Evolutionary conservation across 352 stramenopile genomes (phyloP), one percentile per base, ranked within the genome.

Genomic region (Globisporangium paddicum): DNA sequence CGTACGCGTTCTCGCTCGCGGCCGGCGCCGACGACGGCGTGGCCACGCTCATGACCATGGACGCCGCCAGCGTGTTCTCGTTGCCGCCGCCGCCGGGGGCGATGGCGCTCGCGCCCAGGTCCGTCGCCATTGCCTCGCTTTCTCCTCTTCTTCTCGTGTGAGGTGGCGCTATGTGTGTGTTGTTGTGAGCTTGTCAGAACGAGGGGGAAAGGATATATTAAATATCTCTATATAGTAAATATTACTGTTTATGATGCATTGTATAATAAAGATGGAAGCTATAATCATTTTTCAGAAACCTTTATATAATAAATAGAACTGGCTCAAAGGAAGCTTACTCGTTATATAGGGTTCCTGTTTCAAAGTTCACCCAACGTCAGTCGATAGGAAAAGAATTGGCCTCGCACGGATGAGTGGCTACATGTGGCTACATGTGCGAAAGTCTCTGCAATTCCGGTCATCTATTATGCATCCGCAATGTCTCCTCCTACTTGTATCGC

Each of bases 1-100:
- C 86, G 72, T 95, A 95, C 53, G 84, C 82, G 55, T 95, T 95
- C 69, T 95, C 86, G 18, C 66, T 60, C 47, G 69, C 60, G 0
- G 63, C 63, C 56, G 68, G 61, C 35, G 66, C 69, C 47, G 67
- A 68, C 52, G 51, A 67, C 30, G 54, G 46, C 30, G 54, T 52
- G 2, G 54, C 47, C 18, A 58, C 48, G 1, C 48, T 38, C 44
- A 61, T 49, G 14, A 48, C 42, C 47, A 49, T 52, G 9, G 58
- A 55, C 47, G 50, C 50, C n/a, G 56, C 41, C 35, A 57, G 37
- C 18, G 49, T 28, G 51, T 64, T 49, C 60, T 64, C 23, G 48
- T 23, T 37, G 66, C 70, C 55, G 7, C 46, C 60, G 11, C 53
- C 61, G n/a, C 55, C 51, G 38, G 16, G 38, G 21, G n/a, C 19